Evolutionary conservation across 2,329 filamentous ascomycete genomes (phyloP).

Genomic region (Aspergillus sp.): DNA sequence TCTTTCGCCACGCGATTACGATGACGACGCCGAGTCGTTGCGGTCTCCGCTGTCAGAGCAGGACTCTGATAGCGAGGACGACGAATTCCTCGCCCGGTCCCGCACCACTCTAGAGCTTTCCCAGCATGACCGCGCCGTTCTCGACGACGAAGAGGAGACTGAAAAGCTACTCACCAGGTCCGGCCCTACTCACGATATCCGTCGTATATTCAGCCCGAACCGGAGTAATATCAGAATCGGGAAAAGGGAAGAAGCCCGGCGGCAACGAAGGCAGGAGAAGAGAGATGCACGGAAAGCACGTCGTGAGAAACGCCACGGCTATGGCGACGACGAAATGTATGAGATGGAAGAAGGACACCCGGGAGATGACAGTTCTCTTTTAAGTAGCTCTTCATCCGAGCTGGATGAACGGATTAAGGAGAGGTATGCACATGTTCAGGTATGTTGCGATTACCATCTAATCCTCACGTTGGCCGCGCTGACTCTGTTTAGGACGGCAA

Average conservation of each 20-base stretch:
- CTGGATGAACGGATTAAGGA: slow-evolving; percentile 46
- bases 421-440: slow-evolving; percentile 30
- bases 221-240: slow-evolving; percentile 53
- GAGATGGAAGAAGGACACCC: slow-evolving; percentile 78
- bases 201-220: slow-evolving; percentile 43
- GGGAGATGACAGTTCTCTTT: slow-evolving; percentile 38
- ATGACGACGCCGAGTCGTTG: slow-evolving; percentile 68
- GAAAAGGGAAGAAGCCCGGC: slow-evolving; percentile 50
- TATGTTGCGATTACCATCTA: slow-evolving; percentile 17
- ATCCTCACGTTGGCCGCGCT: neutral
- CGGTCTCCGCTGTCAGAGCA: slow-evolving; percentile 61
- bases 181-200: slow-evolving; percentile 35
- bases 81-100: slow-evolving; percentile 64
- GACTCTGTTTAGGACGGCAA: slow-evolving; percentile 16
- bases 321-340: slow-evolving; percentile 73
- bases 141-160: slow-evolving; percentile 71
- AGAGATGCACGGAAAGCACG: slow-evolving; percentile 45
- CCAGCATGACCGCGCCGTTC: slow-evolving; percentile 66
- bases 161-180: slow-evolving; percentile 49
- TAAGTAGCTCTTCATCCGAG: slow-evolving; percentile 41
- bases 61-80: slow-evolving; percentile 75
- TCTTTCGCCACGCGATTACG: slow-evolving; percentile 64
- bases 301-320: slow-evolving; percentile 59
- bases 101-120: slow-evolving; percentile 69
- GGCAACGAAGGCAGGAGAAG: slow-evolving; percentile 49